phyloP scores from a whole-genome alignment of 2,329 filamentous ascomycete species.

The Aspergillus novoparasiticus region DNA sequence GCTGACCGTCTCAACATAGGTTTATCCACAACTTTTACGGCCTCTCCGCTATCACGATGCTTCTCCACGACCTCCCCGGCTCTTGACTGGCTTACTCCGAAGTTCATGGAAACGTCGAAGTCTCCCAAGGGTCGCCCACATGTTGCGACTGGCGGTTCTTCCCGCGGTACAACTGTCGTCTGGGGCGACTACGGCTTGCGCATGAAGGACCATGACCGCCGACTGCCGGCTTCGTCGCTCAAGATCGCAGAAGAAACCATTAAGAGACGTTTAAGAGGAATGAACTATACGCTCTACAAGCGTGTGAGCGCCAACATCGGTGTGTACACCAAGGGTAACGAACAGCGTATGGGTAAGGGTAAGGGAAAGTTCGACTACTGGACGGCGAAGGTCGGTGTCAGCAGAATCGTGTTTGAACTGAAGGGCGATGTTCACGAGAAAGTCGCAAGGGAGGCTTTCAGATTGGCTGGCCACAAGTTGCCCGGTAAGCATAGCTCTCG shows the following conservation, averaged over 20 bases:
- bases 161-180: slow-evolving; percentile 89
- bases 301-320: slow-evolving; percentile 89
- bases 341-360: slow-evolving; percentile 98
- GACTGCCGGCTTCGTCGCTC: slow-evolving; percentile 82
- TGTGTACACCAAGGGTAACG: slow-evolving; percentile 93
- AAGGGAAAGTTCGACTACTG: slow-evolving; percentile 98
- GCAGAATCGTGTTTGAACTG: slow-evolving; percentile 88
- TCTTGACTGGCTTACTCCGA: slow-evolving; percentile 80
- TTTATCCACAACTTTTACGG: slow-evolving; percentile 29
- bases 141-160: slow-evolving; percentile 86
- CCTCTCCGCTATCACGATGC: slow-evolving; percentile 54
- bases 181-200: slow-evolving; percentile 96
- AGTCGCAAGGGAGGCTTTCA: slow-evolving; percentile 88
- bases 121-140: slow-evolving; percentile 84
- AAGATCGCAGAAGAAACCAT: slow-evolving; percentile 94
- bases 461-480: slow-evolving; percentile 91
- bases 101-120: slow-evolving; percentile 78
- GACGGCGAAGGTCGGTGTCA: slow-evolving; percentile 87
- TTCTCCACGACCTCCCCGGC: slow-evolving; percentile 71
- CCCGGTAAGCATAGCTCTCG: slow-evolving; percentile 64
- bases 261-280: slow-evolving; percentile 80
- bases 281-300: slow-evolving; percentile 92
- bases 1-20: slow-evolving; percentile 28
- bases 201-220: slow-evolving; percentile 89
- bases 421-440: slow-evolving; percentile 93